Conservation (phyloP, 2,329 filamentous ascomycete species). For the Incumbomyces lentus region DNA sequence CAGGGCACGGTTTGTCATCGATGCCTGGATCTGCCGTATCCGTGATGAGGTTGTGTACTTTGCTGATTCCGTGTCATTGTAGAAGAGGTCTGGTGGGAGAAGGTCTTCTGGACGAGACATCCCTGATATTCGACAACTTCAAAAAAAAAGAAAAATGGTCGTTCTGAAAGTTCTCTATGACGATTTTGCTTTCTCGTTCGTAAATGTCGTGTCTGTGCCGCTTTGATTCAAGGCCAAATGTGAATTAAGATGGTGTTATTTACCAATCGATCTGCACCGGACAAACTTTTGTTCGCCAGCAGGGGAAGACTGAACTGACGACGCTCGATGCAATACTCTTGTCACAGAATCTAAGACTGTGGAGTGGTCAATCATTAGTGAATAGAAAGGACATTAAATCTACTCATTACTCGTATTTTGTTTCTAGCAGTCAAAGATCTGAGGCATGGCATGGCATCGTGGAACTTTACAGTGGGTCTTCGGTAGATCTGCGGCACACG, state of each 20-base stretch:
- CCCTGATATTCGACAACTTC: slow-evolving; percentile 27
- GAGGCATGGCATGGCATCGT: background rate
- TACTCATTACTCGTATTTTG: too few species aligned
- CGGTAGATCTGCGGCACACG: background rate
- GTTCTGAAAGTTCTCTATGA: too few species aligned
- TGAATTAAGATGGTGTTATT: background rate
- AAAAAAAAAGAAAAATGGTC: too few species aligned
- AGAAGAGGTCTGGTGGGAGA: slow-evolving; percentile 94
- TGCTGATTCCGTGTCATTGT: slow-evolving; percentile 87
- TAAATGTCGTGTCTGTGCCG: too few species aligned
- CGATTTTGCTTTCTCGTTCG: too few species aligned
- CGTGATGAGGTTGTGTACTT: slow-evolving; percentile 97
- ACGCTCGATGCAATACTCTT: too few species aligned
- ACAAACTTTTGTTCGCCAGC: too few species aligned
- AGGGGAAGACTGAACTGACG: too few species aligned
- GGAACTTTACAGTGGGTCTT: slow-evolving; percentile 8
- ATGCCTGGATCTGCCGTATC: slow-evolving; percentile 88
- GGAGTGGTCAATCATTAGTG: background rate
- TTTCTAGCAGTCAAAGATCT: background rate
- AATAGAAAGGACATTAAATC: too few species aligned
- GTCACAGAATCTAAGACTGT: background rate
- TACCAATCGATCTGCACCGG: too few species aligned
- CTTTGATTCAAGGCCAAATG: background rate
- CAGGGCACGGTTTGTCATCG: slow-evolving; percentile 88
- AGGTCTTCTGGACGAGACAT: slow-evolving; percentile 98